Evolutionary conservation across 169 alveolate genomes (phyloP).

Genomic region (Eimeria sp.): DNA sequence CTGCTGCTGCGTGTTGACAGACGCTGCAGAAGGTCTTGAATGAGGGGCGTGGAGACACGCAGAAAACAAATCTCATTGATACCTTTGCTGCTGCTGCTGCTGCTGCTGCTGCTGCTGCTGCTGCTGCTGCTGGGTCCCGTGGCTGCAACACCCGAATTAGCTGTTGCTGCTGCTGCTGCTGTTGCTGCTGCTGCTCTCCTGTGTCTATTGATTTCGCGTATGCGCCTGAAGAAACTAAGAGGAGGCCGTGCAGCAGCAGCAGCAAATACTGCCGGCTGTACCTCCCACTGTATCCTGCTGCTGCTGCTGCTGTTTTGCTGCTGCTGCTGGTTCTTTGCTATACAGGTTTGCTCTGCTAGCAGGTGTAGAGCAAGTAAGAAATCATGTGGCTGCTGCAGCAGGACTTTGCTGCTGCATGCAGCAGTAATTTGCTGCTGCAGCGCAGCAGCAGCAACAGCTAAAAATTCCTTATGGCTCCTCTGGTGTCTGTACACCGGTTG

Average conservation of each 20-base stretch:
- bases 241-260: constrained; percentile 28
- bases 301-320: background rate
- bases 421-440: too few relatives aligned
- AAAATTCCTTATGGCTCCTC: too few relatives aligned
- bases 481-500: too few relatives aligned
- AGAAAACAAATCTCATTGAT: background rate
- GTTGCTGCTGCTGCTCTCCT: background rate
- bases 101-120: background rate
- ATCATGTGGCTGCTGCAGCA: background rate
- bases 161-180: background rate
- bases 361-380: background rate
- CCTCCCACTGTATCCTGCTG: background rate
- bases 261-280: constrained; percentile 37
- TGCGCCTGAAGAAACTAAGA: constrained; percentile 2
- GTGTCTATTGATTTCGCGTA: background rate
- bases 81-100: constrained; percentile 7
- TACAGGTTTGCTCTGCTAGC: background rate
- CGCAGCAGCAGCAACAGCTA: too few relatives aligned
- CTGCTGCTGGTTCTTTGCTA: constrained; percentile 45
- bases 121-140: too few relatives aligned
- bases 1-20: background rate
- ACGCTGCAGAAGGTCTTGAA: background rate
- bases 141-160: background rate
- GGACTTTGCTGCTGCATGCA: too few relatives aligned
- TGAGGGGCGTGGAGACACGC: background rate